Base-by-base conservation (phyloP, 2,329 filamentous ascomycete genomes). In the Aspergillus vadensis region DNA sequence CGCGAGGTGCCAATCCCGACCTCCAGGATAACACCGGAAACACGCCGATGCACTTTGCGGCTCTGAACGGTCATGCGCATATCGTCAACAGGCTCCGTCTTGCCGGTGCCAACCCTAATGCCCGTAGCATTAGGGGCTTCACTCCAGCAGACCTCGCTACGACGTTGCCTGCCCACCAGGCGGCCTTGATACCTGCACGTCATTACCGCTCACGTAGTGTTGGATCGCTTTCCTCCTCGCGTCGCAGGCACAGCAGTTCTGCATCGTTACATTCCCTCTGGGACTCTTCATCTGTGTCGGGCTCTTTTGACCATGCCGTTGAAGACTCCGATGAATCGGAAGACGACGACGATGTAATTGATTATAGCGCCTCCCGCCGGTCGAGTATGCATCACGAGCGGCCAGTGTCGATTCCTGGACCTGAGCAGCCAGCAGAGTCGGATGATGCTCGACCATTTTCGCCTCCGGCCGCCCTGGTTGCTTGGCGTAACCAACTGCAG, bases 41-140 rank as follows among this genome's bases (percentile, higher is more conserved):
- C 75, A 92, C 91, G 4, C 87, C 92, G 14, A 83, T 96, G 79
- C 91, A 96, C 74, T 85, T 94, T 71, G 91, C 92, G 19, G 88
- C 90, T 25, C 84, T 96, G 70, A 88, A 90, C 74, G 86, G 88
- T 63, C 88, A 92, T 70, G 80, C 86, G 10, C 88, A 92, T 71
- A 91, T 95, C 66, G 88, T 94, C 14, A 85, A 89, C 61, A 86
- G 89, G 14, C 82, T 96, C 60, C 87, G 93, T 66, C 81, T 90
- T 23, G 85, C 86, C 43, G 90, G 91, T 41, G 91, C 90, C 2
- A 88, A 92, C 75, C 85, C 89, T 32, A 87, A 83, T 48, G 81
- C 90, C 61, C 83, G 87, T 66, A 93, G 87, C 70, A 76, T 90
- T 50, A 87, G 87, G 54, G 89, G 89, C 21, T 87, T 90, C 63